Conservation (phyloP, 768 basidiomycete species). For the Cubamyces lactineus region DNA sequence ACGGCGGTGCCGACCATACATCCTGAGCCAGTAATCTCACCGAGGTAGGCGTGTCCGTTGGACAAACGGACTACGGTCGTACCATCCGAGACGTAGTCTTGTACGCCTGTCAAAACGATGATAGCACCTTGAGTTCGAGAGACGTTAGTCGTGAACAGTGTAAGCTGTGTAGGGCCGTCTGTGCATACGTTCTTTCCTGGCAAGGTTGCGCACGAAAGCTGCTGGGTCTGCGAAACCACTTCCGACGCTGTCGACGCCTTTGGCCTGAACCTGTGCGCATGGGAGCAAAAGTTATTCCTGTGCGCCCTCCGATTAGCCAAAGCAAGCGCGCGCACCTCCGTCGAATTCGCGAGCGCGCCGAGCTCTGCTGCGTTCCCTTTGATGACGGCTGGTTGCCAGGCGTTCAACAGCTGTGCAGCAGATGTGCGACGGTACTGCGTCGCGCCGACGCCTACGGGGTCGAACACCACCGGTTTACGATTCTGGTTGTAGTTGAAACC, state of each 20-base stretch:
- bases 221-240: constrained; percentile 76
- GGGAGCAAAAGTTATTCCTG: not conserved
- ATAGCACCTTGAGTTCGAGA: constrained; percentile 60
- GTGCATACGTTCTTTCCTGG: constrained; percentile 66
- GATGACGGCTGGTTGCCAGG: constrained; percentile 88
- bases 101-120: constrained; percentile 76
- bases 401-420: constrained; percentile 68
- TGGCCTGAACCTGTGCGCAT: constrained; percentile 58
- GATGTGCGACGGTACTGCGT: constrained; percentile 66
- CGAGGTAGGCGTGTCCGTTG: constrained; percentile 78
- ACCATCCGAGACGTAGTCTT: constrained; percentile 88
- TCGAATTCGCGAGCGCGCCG: constrained; percentile 72
- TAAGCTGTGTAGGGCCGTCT: not conserved
- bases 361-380: constrained; percentile 95
- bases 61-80: constrained; percentile 61
- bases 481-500: constrained; percentile 49
- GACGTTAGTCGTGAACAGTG: not conserved
- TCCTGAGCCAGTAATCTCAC: constrained; percentile 87
- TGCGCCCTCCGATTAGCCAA: not conserved
- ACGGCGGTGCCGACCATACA: constrained; percentile 82
- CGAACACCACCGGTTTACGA: constrained; percentile 80
- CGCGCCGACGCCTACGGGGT: constrained; percentile 92
- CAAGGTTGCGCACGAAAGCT: constrained; percentile 66
- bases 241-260: constrained; percentile 88
- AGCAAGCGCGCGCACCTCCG: constrained; percentile 56